A percentile compares a stretch with the other conserved stretches of the same genome.
Conservation (phyloP, 2,329 filamentous ascomycete species). For the Cylindrodendrum hubeiense region DNA sequence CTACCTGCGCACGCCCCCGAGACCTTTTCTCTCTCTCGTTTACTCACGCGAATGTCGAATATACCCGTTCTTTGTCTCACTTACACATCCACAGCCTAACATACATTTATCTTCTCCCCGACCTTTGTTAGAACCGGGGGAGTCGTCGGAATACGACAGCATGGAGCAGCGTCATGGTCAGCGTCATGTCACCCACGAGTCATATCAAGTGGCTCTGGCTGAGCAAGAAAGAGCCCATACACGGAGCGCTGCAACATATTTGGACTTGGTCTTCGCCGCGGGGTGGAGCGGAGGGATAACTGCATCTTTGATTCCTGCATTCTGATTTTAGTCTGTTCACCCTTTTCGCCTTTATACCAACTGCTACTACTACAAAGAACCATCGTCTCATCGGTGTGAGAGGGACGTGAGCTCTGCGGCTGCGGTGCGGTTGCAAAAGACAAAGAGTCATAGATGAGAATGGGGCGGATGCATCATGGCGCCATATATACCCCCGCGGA, state of each 20-base stretch:
- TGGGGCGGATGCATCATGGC: background rate
- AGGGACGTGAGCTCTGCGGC: background rate
- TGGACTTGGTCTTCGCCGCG: background rate
- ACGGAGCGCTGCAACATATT: background rate
- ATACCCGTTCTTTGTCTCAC: conserved; percentile 17
- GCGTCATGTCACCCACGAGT: background rate
- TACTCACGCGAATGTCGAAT: conserved; percentile 27
- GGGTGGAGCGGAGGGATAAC: background rate
- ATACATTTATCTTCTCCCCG: background rate
- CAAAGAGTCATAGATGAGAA: background rate
- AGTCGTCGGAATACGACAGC: background rate
- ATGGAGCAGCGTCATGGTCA: background rate
- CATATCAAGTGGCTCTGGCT: background rate
- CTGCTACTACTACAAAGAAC: background rate
- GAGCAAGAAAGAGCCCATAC: background rate
- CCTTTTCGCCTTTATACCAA: conserved; percentile 1
- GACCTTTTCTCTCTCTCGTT: conserved; percentile 12
- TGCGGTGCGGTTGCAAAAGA: background rate
- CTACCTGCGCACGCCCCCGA: conserved; percentile 23
- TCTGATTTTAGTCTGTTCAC: background rate
- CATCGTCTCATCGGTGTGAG: background rate
- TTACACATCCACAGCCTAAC: conserved; percentile 15
- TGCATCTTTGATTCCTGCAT: background rate
- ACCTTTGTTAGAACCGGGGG: background rate
- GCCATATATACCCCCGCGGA: conserved; percentile 6